Conservation (phyloP, 768 basidiomycete genomes). For the Piloderma croceum region DNA sequence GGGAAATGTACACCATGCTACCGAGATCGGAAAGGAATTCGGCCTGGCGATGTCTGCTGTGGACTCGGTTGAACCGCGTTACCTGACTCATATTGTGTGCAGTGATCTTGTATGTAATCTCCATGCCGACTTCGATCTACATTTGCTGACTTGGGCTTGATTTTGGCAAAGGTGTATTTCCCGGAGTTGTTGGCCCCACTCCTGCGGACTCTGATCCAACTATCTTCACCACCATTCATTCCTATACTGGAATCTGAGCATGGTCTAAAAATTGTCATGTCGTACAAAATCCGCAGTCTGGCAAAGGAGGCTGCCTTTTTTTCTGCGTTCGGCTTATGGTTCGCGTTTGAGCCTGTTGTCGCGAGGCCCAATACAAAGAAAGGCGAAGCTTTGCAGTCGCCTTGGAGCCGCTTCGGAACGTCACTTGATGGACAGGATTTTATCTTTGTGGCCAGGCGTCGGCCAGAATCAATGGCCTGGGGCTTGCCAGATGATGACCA, state of each 20-base stretch:
- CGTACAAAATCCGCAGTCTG: constrained; percentile 73
- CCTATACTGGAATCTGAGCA: constrained; percentile 6
- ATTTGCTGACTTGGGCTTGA: constrained; percentile 1
- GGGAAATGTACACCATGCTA: constrained; percentile 50
- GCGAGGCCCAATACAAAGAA: constrained; percentile 25
- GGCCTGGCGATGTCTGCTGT: too few relatives aligned
- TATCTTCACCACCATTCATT: constrained; percentile 52
- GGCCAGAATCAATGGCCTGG: constrained; percentile 56
- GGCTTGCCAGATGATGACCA: constrained; percentile 42
- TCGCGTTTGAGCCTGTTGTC: constrained; percentile 55
- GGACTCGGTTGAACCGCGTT: too few relatives aligned
- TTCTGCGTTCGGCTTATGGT: constrained; percentile 78
- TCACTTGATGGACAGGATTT: constrained; percentile 44
- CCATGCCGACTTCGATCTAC: not conserved
- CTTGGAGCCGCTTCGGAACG: constrained; percentile 40
- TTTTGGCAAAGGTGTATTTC: constrained; percentile 68
- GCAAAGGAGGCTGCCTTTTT: constrained; percentile 72
- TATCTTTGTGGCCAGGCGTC: constrained; percentile 57
- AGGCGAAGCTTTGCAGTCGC: not conserved
- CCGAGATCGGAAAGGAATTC: constrained; percentile 33
- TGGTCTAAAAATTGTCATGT: constrained; percentile 45
- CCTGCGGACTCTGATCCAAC: constrained; percentile 64
- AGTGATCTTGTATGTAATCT: constrained; percentile 68
- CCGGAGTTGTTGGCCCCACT: constrained; percentile 75
- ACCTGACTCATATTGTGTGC: constrained; percentile 68